Conservation (phyloP, 176 grass and related monocot genomes). For the Musa beccarii region DNA sequence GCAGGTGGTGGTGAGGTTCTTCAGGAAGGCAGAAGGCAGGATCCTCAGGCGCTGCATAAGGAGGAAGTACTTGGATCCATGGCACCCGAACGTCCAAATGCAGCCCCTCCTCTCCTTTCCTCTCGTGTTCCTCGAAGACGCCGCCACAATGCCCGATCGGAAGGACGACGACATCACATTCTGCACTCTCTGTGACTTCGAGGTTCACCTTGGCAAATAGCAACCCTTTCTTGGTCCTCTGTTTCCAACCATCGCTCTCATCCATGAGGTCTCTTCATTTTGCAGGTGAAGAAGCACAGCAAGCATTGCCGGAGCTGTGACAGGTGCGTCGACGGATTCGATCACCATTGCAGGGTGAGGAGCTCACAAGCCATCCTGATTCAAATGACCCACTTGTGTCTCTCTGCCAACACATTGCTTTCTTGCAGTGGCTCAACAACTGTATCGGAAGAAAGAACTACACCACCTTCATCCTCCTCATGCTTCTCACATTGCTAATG, state of each 20-base stretch:
- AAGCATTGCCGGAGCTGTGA: constrained; percentile 97
- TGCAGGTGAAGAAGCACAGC: constrained; percentile 80
- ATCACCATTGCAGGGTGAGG: constrained; percentile 95
- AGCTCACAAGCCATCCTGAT: background rate
- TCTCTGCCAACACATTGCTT: background rate
- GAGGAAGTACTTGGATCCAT: constrained; percentile 74
- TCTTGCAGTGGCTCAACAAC: constrained; percentile 86
- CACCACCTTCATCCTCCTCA: constrained; percentile 76
- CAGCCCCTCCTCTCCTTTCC: constrained; percentile 86
- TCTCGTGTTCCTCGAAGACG: constrained; percentile 57
- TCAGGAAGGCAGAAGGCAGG: constrained; percentile 44
- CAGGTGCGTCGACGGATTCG: constrained; percentile 90
- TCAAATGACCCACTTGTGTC: background rate
- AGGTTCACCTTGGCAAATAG: constrained; percentile 32
- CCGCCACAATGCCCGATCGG: constrained; percentile 39
- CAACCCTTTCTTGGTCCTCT: too few relatives aligned
- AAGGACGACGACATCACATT: constrained; percentile 65
- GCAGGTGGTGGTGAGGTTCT: constrained; percentile 38
- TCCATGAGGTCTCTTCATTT: background rate
- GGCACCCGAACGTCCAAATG: constrained; percentile 62
- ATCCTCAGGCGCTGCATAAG: constrained; percentile 61
- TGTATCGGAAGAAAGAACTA: constrained; percentile 96
- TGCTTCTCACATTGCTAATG: constrained; percentile 74
- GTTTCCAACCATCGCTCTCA: too few relatives aligned
- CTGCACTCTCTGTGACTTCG: constrained; percentile 81